Base-by-base conservation (phyloP, 768 basidiomycete genomes). In the Serendipita sp. region DNA sequence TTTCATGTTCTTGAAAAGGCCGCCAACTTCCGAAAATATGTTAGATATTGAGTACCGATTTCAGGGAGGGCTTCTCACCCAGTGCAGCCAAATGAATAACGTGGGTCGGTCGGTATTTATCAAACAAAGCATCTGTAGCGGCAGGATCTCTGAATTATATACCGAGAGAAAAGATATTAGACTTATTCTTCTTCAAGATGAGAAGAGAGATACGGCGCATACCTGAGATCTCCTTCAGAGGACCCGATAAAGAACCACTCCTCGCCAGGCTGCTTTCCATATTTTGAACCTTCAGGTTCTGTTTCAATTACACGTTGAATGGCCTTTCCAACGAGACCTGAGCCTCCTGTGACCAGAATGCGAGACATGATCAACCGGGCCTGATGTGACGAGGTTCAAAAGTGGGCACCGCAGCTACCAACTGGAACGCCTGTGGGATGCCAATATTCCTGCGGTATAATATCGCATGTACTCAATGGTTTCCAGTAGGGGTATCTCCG, bases 21-120 rank as follows among this genome's bases (percentile, higher is more conserved):
- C 94, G 3, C 94, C 95, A 63, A 98, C 94, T 91, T 63, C 1
- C 13, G 23, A 64, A 16, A 33, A 40, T 23, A 37, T 15, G 15
- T 15, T 60, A 63, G 34, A 64, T 62, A 66, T 58, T 58, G 67
- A 63, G 44, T 31, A 27, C 23, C 8, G 46, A 36, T 11, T 8
- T 18, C 27, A 15, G 34, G 2, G 43, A 36, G 18, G 15, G 43
- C 13, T 16, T 70, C 83, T n/a, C 70, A 91, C 90, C 91, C 45
- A 91, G 81, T 3, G 94, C 93, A 40, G 93, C 94, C 52, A 96
- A 83, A 76, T 97, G 95, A 70, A 98, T 96, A 69, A 97, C 91
- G 80, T 94, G 87, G 0, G 91, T 95, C 0, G 95, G 93, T 71
- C 89, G 86, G 76, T 96, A 85, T 75, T 91, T 93, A 69, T 90